Base-by-base conservation (phyloP, 75 land plant genomes). In the Adiantum capillusveneris region DNA sequence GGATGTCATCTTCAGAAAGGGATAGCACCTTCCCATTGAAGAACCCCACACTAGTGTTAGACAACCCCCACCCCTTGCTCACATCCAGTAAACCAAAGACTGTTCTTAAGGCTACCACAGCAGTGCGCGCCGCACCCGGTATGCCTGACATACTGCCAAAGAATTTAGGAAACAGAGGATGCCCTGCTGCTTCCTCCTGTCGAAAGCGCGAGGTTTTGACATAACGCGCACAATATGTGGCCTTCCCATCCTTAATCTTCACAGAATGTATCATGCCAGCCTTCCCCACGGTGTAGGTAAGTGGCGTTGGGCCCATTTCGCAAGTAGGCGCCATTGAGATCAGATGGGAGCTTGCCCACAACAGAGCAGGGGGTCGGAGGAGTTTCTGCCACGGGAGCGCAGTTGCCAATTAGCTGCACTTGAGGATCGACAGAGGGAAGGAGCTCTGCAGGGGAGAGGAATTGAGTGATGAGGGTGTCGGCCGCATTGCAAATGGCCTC, bases 251-350 rank as follows among this genome's bases (percentile, higher is more conserved):
- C 18, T 21, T 11, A 20, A 64, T 6, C 62, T 9, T 17, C 14
- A 81, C 76, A 45, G 81, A 59, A 71, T 88, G 94, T 30, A 88
- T 72, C 94, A 88, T 88, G 34, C 94, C 94, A n/a, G n/a, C n/a
- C n/a, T n/a, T n/a, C n/a, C n/a, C n/a, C n/a, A n/a, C n/a, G n/a
- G n/a, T n/a, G n/a, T n/a, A n/a, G n/a, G n/a, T n/a, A n/a, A n/a
- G n/a, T n/a, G n/a, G n/a, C n/a, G n/a, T n/a, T n/a, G n/a, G n/a
- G n/a, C n/a, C n/a, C n/a, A n/a, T n/a, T n/a, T n/a, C n/a, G n/a
- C n/a, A n/a, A n/a, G n/a, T n/a, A n/a, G n/a, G n/a, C n/a, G n/a
- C n/a, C n/a, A n/a, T n/a, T n/a, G n/a, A n/a, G n/a, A n/a, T n/a
- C n/a, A n/a, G n/a, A n/a, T n/a, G n/a, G n/a, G n/a, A n/a, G n/a